Evolutionary conservation across 2,329 filamentous ascomycete species (phyloP), one percentile per base, ranked within the genome.

Genomic region (Pseudogymnoascus sp.): DNA sequence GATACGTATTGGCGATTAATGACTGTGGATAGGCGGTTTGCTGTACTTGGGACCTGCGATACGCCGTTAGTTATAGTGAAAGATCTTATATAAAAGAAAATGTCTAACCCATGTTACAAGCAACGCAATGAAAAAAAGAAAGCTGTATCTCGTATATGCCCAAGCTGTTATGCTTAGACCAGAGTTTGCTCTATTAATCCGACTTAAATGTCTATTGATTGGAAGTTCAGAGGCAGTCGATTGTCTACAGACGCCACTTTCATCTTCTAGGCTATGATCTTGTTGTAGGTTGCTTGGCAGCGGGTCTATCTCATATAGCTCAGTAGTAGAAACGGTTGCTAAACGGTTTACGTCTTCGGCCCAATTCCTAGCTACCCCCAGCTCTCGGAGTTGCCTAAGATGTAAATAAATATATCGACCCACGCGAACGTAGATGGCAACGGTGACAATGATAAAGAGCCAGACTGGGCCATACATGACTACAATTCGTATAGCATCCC

Each of bases 71-170:
- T 43, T 5, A 43, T 23, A 10, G 7, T 3, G 16, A 5, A 12
- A 43, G 39, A 43, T 12, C 7, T 3, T 12, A 11, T 3, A 2
- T 2, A 19, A 6, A 43, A 43, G 8, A 23, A 23, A 4, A 4
- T 43, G 6, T 6, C 37, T 4, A 63, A 91, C 83, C 87, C 87
- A 90, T 2, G 87, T 88, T 41, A 89, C 81, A 41, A 88, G 77
- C 55, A 90, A 78, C 0, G 85, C 86, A 1, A 84, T 79, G 73
- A 89, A 90, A 78, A 89, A 89, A 11, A 89, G 78, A 58, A 89
- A 77, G 0, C 86, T 81, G 61, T 85, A 87, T 68, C 87, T 87
- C 64, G 86, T 82, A 71, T 89, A 90, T 1, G 82, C 80, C 84
- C 83, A 87, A 0, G 85, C 83, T 11, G 83, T 85, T 38, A 80